Evolutionary conservation across 1,284 basidiomycete genomes (phyloP).

Genomic region (Pseudozyma pruni): DNA sequence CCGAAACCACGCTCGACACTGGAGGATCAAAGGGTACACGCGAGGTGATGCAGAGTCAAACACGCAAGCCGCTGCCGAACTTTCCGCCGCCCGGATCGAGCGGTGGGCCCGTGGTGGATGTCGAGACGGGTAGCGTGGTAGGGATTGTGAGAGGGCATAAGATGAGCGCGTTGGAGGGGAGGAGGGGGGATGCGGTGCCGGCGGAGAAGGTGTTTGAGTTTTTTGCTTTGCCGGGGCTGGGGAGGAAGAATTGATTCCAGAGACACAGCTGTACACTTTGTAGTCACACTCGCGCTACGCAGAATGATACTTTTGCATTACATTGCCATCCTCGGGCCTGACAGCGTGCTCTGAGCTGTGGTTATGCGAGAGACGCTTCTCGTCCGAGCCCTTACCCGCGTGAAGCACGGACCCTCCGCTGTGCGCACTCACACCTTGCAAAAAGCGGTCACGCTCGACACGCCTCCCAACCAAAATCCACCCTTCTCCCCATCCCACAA

Average conservation of each 20-base stretch:
- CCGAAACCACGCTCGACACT: background rate
- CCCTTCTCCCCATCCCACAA: constrained; percentile 29
- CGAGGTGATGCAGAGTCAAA: constrained; percentile 16
- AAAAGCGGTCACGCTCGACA: constrained; percentile 20
- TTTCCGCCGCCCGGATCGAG: constrained; percentile 77
- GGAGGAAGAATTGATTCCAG: constrained; percentile 45
- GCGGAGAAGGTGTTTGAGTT: constrained; percentile 76
- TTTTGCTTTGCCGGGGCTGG: constrained; percentile 60
- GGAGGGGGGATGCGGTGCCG: constrained; percentile 77
- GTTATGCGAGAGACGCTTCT: too few species aligned
- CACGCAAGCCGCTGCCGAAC: constrained; percentile 45
- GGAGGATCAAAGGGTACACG: background rate
- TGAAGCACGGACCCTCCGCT: too few species aligned
- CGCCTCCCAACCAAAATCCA: constrained; percentile 32
- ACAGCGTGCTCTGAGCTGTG: too few species aligned
- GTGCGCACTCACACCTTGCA: constrained; percentile 15
- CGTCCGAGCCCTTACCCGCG: too few species aligned
- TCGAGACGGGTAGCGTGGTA: constrained; percentile 76
- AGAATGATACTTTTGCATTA: background rate
- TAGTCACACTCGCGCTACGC: too few species aligned
- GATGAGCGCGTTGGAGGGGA: constrained; percentile 72
- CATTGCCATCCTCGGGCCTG: too few species aligned
- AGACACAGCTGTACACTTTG: too few species aligned
- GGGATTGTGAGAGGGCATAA: constrained; percentile 77
- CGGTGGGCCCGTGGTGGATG: constrained; percentile 78